phyloP scores from a whole-genome alignment of 2,329 filamentous ascomycete species.

The Aspergillus pseudoterreus region DNA sequence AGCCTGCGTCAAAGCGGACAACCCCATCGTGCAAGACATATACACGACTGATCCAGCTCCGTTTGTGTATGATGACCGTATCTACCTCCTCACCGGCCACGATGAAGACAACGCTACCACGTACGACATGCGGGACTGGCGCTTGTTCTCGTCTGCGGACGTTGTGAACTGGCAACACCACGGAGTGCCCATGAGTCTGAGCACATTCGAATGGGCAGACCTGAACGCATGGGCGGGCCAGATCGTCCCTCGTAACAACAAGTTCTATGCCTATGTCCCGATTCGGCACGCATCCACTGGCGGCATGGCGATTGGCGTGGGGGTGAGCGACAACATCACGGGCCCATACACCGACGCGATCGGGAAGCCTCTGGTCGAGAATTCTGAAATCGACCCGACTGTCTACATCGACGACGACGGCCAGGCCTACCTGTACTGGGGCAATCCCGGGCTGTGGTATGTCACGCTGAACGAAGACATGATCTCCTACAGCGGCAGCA shows the following conservation, averaged over 20 bases:
- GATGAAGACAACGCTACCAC: slow-evolving; percentile 12
- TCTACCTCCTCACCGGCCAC: slow-evolving; percentile 32
- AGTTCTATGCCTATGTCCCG: slow-evolving; percentile 29
- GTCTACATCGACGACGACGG: slow-evolving; percentile 44
- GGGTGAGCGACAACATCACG: background rate
- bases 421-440: slow-evolving; percentile 44
- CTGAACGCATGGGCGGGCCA: slow-evolving; percentile 35
- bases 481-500: slow-evolving; percentile 26
- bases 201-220: slow-evolving; percentile 32
- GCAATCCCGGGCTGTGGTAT: slow-evolving; percentile 37
- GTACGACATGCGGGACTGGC: slow-evolving; percentile 18
- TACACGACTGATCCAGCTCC: slow-evolving; percentile 29
- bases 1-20: slow-evolving; percentile 2
- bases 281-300: background rate
- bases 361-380: slow-evolving; percentile 30
- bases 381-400: slow-evolving; percentile 19
- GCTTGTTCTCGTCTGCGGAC: slow-evolving; percentile 30
- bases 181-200: slow-evolving; percentile 16
- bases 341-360: slow-evolving; percentile 1
- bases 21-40: slow-evolving; percentile 20
- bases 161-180: slow-evolving; percentile 32
- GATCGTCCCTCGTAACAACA: slow-evolving; percentile 28
- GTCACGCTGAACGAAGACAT: slow-evolving; percentile 42
- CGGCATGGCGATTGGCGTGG: slow-evolving; percentile 1
- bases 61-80: slow-evolving; percentile 22